These are phyloP conservation scores for Kwoniella heveanensis DNA, from an alignment of 768 basidiomycete species.

Conservation along the genomic window DNA sequence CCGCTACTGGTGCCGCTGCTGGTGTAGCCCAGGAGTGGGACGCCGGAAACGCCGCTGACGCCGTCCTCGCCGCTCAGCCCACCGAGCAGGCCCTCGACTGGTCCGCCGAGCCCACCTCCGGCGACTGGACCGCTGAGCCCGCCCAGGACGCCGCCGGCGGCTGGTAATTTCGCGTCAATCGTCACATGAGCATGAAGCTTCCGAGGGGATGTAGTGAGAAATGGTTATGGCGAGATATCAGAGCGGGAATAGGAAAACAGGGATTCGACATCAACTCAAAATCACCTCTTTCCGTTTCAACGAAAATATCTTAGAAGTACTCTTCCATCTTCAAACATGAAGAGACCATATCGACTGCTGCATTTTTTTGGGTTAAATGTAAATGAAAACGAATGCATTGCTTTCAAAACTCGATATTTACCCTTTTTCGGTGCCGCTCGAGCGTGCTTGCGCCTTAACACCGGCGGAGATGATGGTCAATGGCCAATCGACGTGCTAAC, in stretches of 20 bases:
- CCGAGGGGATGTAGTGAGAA: background rate
- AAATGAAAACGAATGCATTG: conserved; percentile 2
- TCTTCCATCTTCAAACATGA: background rate
- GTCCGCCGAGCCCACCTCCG: conserved; percentile 67
- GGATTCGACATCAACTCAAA: background rate
- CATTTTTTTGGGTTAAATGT: conserved; percentile 7
- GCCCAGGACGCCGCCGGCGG: conserved; percentile 40
- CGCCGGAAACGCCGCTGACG: conserved; percentile 71
- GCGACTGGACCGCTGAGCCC: conserved; percentile 88
- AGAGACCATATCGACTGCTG: conserved; percentile 5
- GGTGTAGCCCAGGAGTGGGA: conserved; percentile 56
- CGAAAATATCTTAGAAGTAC: background rate
- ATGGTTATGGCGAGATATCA: background rate
- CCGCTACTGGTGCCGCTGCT: conserved; percentile 55
- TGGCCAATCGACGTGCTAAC: no score
- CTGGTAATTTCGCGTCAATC: conserved; percentile 40
- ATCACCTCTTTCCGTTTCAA: background rate
- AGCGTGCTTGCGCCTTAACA: no score
- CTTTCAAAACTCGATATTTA: background rate
- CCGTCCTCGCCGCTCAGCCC: conserved; percentile 66
- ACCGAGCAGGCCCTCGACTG: conserved; percentile 70
- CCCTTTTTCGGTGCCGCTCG: no score
- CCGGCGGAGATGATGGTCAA: no score
- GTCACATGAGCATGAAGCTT: background rate
- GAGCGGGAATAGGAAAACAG: background rate